Evolutionary conservation across 2,329 filamentous ascomycete species (phyloP), one percentile per base, ranked within the genome.

Genomic region (Microcyclospora pomicola): DNA sequence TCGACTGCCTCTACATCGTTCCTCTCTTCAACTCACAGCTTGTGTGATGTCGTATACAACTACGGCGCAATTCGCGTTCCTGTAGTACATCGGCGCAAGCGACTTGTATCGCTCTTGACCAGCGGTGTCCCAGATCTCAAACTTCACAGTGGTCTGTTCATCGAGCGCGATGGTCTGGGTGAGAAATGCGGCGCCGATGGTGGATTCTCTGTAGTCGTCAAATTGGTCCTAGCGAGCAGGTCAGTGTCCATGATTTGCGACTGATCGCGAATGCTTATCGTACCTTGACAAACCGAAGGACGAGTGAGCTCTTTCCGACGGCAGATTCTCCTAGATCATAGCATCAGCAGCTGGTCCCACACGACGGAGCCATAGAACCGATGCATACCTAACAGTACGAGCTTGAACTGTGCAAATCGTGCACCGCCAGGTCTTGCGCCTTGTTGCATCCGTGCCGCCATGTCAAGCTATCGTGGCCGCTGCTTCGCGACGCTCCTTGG

Each of bases 11-110:
- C 7, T 7, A 7, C 7, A 7, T 24, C 7, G 19, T 5, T 24
- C 19, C 19, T 5, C 19, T 24, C 19, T 24, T 24, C 6, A 9
- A 65, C 82, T 46, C 79, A 98, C 91, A 50, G 91, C 85, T 75
- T 98, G 91, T 58, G 91, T 98, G 58, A 98, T 96, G 66, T 98
- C 91, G 65, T 98, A 98, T 49, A 98, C 91, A 35, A 98, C 88
- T 27, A 98, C 88, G 42, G 92, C 91, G 67, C 91, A 96, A 75
- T 98, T 96, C 52, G 92, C 92, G 62, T 98, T 98, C 54, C 92
- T 73, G 69, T 98, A 98, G 72, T 98, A 98, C 91, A 98, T 98
- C 54, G 91, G 91, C 27, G 91, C 91, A 49, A 98, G 72, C 10
- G 91, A 96, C 72, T 96, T 96, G 75, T 96, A 98, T 58, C 92